Percentiles rank a stretch among this genome's conserved stretches.
Conservation (phyloP, 441 rosid species). For the Populus hybrid region DNA sequence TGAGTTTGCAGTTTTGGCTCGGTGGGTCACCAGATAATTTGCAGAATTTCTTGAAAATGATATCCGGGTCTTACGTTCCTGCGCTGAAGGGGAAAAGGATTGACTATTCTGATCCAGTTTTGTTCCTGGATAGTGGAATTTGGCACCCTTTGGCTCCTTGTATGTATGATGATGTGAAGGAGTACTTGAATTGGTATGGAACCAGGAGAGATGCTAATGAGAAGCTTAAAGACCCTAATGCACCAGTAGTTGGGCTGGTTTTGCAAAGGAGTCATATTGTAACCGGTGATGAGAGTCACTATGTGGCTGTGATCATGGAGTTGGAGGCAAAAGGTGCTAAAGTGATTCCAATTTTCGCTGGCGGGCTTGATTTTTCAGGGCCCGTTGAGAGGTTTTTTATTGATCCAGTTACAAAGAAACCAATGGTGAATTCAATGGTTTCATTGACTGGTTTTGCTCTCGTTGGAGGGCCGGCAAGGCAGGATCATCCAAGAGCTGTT, state of each 20-base stretch:
- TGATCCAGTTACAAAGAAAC: slow-evolving; percentile 58
- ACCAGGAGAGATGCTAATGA: slow-evolving; percentile 79
- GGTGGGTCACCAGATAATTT: slow-evolving; percentile 96
- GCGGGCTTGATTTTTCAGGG: slow-evolving; percentile 94
- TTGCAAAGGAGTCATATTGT: slow-evolving; percentile 98
- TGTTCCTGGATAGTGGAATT: slow-evolving; percentile 86
- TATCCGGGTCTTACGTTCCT: slow-evolving; percentile 89
- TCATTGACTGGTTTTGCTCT: slow-evolving; percentile 97
- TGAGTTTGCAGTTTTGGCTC: slow-evolving; percentile 97
- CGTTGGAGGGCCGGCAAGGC: slow-evolving; percentile 99
- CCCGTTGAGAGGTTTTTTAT: slow-evolving; percentile 83
- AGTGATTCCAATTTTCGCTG: slow-evolving; percentile 90
- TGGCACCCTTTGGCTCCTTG: slow-evolving; percentile 98
- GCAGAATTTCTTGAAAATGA: slow-evolving; percentile 94
- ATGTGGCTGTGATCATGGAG: slow-evolving; percentile 99
- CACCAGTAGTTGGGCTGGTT: slow-evolving; percentile 77
- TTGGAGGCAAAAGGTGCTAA: slow-evolving; percentile 94
- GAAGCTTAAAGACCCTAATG: slow-evolving; percentile 60
- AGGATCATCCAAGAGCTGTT: slow-evolving; percentile 95
- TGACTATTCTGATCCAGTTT: slow-evolving; percentile 87
- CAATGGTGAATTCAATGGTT: slow-evolving; percentile 71
- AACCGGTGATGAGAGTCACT: slow-evolving; percentile 95
- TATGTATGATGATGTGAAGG: slow-evolving; percentile 96
- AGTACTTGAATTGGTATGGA: slow-evolving; percentile 91
- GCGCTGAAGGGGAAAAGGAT: slow-evolving; percentile 73